phyloP scores from a whole-genome alignment of 768 basidiomycete genomes.

The Tulasnella sp. region DNA sequence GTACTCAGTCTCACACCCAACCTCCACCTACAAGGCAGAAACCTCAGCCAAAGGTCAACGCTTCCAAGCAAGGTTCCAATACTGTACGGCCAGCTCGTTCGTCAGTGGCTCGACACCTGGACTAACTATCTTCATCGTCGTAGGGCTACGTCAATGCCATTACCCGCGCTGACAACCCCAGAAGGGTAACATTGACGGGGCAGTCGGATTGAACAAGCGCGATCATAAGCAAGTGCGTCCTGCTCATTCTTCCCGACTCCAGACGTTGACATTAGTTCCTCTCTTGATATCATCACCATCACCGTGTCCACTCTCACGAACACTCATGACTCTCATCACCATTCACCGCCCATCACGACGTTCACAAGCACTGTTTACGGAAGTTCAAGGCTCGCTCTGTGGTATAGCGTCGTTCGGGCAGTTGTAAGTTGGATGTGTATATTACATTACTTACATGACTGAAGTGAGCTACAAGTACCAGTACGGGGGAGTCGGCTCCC shows the following conservation, averaged over 20 bases:
- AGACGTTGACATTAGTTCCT: neutral
- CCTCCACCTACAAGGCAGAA: too few relatives aligned
- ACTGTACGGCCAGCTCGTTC: neutral
- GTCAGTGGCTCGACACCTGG: neutral
- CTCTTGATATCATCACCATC: conserved; percentile 14
- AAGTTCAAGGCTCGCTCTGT: too few relatives aligned
- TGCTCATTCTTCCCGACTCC: neutral
- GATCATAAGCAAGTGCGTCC: neutral
- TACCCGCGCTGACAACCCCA: neutral
- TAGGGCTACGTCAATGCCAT: neutral
- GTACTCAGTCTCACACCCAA: neutral
- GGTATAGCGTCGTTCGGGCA: too few relatives aligned
- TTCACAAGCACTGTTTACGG: conserved; percentile 16
- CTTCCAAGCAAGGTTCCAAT: neutral
- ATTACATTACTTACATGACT: too few relatives aligned
- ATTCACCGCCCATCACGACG: conserved; percentile 14
- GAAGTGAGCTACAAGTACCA: too few relatives aligned
- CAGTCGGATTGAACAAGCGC: neutral
- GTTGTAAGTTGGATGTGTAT: too few relatives aligned
- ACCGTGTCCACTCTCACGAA: conserved; percentile 15
- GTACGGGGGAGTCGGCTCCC: too few relatives aligned
- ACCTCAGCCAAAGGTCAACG: neutral
- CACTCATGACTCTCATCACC: conserved; percentile 1
- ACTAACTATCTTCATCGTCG: neutral
- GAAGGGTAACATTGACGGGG: neutral